These are phyloP conservation scores for Aspergillus neotritici DNA, from an alignment of 2,329 filamentous ascomycete species.

Conservation along the genomic window DNA sequence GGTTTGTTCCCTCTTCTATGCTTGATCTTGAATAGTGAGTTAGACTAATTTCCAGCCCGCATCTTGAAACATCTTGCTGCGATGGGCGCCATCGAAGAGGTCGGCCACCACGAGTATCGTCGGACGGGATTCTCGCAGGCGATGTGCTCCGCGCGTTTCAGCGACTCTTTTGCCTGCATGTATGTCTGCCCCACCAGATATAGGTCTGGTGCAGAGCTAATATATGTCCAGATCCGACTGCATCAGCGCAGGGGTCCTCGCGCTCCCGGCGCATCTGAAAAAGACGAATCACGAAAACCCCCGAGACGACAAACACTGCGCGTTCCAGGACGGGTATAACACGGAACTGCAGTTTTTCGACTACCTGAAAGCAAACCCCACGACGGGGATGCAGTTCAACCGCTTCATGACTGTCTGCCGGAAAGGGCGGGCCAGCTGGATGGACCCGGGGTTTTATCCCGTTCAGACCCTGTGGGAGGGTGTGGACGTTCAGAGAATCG, in stretches of 20 bases:
- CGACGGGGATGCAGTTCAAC: conserved; percentile 14
- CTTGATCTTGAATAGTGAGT: background rate
- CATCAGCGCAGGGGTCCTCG: conserved; percentile 13
- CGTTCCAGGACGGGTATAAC: conserved; percentile 21
- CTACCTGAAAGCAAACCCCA: conserved; percentile 16
- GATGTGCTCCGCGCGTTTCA: conserved; percentile 19
- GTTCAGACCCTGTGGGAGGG: conserved; percentile 14
- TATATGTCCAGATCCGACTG: conserved; percentile 11
- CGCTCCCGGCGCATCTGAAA: conserved; percentile 19
- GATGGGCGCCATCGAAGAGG: conserved; percentile 32
- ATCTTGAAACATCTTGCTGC: conserved; percentile 32
- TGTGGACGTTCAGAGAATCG: conserved; percentile 2
- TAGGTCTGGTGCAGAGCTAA: background rate
- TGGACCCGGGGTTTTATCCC: conserved; percentile 25
- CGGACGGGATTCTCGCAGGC: conserved; percentile 28
- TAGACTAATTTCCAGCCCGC: conserved; percentile 15
- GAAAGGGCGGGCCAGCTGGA: conserved; percentile 18
- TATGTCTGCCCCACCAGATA: conserved; percentile 6
- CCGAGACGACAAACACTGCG: conserved; percentile 14
- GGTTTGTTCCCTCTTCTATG: conserved; percentile 9
- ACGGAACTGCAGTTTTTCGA: conserved; percentile 23
- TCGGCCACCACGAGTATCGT: conserved; percentile 28
- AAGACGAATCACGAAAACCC: conserved; percentile 21
- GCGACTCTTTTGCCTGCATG: conserved; percentile 24
- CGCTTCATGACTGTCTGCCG: conserved; percentile 18